Conservation (phyloP, 2,329 filamentous ascomycete genomes). For the Nothophoma quercina region DNA sequence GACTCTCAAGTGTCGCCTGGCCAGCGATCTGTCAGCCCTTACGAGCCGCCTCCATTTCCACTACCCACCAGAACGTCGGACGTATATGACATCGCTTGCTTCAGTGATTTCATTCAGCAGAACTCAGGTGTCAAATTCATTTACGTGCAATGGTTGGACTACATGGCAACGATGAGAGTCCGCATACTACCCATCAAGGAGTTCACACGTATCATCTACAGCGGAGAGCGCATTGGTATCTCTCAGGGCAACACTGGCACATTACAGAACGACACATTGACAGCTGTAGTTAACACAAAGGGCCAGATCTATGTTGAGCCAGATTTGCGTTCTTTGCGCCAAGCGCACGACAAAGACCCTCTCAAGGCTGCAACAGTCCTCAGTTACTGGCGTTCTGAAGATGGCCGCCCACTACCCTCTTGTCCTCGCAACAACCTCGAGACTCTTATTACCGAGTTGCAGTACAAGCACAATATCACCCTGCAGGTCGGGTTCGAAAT, state of each 20-base stretch:
- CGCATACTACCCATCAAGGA: conserved; percentile 70
- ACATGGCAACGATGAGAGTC: conserved; percentile 72
- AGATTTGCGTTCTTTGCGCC: conserved; percentile 68
- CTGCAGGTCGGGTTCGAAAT: conserved; percentile 82
- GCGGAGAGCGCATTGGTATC: conserved; percentile 62
- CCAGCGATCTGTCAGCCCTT: conserved; percentile 21
- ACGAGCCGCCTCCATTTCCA: conserved; percentile 33
- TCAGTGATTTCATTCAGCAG: conserved; percentile 58
- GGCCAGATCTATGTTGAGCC: conserved; percentile 74
- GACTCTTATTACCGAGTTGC: conserved; percentile 61
- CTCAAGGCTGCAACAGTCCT: conserved; percentile 69
- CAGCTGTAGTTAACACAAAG: conserved; percentile 62
- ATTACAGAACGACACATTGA: conserved; percentile 70
- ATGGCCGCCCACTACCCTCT: conserved; percentile 59
- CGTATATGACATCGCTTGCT: conserved; percentile 49
- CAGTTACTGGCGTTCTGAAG: conserved; percentile 68
- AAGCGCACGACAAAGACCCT: conserved; percentile 56
- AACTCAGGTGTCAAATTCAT: conserved; percentile 69
- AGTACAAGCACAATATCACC: conserved; percentile 59
- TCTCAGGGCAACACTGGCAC: conserved; percentile 70
- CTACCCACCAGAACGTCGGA: conserved; percentile 39
- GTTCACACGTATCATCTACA: conserved; percentile 48
- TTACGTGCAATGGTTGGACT: conserved; percentile 79
- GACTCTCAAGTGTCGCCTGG: conserved; percentile 1
- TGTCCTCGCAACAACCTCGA: conserved; percentile 66